Evolutionary conservation across 805 yeast genomes (phyloP).

Genomic region (Kurtzmaniella cleridarum): DNA sequence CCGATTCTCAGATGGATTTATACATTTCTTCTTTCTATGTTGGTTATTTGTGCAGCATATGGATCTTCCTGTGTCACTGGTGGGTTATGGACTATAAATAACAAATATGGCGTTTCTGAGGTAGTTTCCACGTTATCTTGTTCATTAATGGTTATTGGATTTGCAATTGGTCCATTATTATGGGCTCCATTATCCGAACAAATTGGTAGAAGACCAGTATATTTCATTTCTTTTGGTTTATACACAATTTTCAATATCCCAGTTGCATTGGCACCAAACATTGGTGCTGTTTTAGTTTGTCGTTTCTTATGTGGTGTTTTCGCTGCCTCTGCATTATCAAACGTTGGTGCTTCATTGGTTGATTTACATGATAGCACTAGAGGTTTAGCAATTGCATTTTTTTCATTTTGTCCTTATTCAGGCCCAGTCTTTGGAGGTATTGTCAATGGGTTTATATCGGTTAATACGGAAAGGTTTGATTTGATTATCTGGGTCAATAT

Average conservation of each 20-base stretch:
- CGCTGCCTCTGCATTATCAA: conserved; percentile 74
- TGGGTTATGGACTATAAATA: conserved; percentile 63
- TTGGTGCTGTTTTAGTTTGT: conserved; percentile 74
- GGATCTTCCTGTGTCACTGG: conserved; percentile 92
- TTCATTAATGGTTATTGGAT: conserved; percentile 85
- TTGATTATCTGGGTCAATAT: conserved; percentile 84
- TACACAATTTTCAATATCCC: conserved; percentile 82
- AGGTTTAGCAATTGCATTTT: conserved; percentile 86
- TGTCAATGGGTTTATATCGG: conserved; percentile 79
- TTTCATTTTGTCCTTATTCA: conserved; percentile 88
- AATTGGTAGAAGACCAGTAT: conserved; percentile 81
- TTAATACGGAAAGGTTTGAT: conserved; percentile 63
- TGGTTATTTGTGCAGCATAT: conserved; percentile 87
- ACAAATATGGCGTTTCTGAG: conserved; percentile 60
- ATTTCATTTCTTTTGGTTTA: conserved; percentile 66
- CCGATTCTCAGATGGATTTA: conserved; percentile 51
- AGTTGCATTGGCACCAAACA: conserved; percentile 77
- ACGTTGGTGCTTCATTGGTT: conserved; percentile 88
- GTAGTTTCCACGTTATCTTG: conserved; percentile 80
- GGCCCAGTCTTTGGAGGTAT: conserved; percentile 91
- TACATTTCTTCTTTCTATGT: conserved; percentile 60
- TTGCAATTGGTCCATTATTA: conserved; percentile 77
- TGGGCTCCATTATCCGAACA: conserved; percentile 90
- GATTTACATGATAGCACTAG: conserved; percentile 80
- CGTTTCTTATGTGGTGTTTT: conserved; percentile 86